A percentile compares a stretch with the other conserved stretches of the same genome.
Evolutionary conservation across 768 basidiomycete species (phyloP).

Genomic region (Sarcomyxa edulis): DNA sequence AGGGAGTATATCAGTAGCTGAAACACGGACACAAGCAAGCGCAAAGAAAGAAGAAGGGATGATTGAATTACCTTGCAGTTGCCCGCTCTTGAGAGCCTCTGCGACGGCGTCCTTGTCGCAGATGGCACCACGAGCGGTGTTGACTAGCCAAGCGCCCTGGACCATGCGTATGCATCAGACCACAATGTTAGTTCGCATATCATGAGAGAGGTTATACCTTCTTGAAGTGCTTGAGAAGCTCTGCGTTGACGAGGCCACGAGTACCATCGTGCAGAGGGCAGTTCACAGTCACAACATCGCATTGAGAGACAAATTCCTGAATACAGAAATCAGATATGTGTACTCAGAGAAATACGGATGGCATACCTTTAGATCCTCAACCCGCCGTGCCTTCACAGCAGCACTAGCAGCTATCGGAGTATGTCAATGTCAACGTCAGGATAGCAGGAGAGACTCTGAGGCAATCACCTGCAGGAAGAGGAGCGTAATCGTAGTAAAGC

Average conservation of each 20-base stretch:
- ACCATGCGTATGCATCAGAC: background rate
- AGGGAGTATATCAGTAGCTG: no score
- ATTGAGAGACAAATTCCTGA: constrained; percentile 49
- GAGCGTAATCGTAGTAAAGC: constrained; percentile 82
- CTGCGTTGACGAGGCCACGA: constrained; percentile 71
- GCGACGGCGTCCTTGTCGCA: constrained; percentile 81
- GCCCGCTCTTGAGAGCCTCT: constrained; percentile 69
- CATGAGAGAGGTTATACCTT: constrained; percentile 33
- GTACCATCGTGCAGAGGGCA: constrained; percentile 86
- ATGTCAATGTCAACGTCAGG: background rate
- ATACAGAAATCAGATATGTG: background rate
- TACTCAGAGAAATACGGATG: constrained; percentile 9
- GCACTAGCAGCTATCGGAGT: constrained; percentile 64
- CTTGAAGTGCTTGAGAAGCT: constrained; percentile 85
- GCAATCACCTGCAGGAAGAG: no score
- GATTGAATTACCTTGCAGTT: no score
- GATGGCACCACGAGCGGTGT: constrained; percentile 91
- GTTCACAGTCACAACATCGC: constrained; percentile 84
- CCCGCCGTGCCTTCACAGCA: constrained; percentile 64
- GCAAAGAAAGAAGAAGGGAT: no score
- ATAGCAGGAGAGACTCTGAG: background rate
- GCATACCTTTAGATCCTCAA: constrained; percentile 71
- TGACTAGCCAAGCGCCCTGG: constrained; percentile 81
- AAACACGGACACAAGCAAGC: no score
- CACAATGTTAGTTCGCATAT: no score